Evolutionary conservation across 108 stramenopile species (phyloP).

Genomic region (Mediolabrus comicus): DNA sequence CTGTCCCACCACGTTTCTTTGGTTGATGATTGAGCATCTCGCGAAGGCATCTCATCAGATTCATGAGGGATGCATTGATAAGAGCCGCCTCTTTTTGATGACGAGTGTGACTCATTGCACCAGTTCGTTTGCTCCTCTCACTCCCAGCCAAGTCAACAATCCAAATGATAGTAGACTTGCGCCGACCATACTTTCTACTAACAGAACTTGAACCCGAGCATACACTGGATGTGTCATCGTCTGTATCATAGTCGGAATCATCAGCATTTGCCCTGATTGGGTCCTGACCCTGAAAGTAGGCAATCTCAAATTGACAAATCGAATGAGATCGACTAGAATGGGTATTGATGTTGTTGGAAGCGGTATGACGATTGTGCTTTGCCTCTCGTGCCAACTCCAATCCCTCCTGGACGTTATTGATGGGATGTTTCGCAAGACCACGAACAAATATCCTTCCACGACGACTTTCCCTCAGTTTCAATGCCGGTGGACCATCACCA

Average conservation of each 20-base stretch:
- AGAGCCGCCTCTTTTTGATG: constrained; percentile 92
- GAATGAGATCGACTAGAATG: constrained; percentile 93
- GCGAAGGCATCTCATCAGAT: constrained; percentile 94
- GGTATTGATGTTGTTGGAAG: constrained; percentile 88
- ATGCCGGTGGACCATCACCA: constrained; percentile 34
- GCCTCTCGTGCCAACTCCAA: constrained; percentile 61
- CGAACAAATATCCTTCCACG: constrained; percentile 82
- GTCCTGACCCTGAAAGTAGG: constrained; percentile 12
- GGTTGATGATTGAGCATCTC: constrained; percentile 74
- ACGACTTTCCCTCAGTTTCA: constrained; percentile 87
- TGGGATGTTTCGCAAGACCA: constrained; percentile 78
- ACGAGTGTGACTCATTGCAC: constrained; percentile 48
- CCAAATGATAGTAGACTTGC: constrained; percentile 71
- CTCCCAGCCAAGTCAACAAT: constrained; percentile 98
- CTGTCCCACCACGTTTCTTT: constrained; percentile 50
- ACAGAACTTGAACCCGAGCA: constrained; percentile 28
- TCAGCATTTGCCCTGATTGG: constrained; percentile 4
- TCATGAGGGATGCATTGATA: constrained; percentile 97
- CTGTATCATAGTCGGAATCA: constrained; percentile 58
- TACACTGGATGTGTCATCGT: constrained; percentile 58
- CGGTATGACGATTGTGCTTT: constrained; percentile 76
- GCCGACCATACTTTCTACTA: constrained; percentile 18
- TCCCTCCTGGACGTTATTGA: constrained; percentile 62
- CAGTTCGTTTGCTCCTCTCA: constrained; percentile 89
- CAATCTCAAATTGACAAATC: constrained; percentile 87